Conservation (phyloP, 805 yeast species). For the Metschnikowia picachoensis region DNA sequence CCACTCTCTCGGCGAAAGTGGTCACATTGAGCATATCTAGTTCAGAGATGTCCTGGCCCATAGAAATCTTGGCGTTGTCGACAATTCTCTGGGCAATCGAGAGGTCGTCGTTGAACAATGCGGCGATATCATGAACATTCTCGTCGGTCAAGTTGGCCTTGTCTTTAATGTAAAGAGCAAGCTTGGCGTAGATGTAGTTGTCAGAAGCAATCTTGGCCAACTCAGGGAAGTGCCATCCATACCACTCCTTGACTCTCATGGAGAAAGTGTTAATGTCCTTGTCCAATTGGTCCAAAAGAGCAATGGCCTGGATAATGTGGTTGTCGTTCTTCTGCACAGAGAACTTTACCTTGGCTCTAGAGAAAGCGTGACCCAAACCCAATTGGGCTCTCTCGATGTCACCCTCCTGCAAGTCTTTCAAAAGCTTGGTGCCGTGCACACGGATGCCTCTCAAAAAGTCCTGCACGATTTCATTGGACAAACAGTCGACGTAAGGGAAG, state of each 20-base stretch:
- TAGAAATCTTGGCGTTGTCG: conserved; percentile 93
- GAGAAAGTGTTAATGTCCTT: conserved; percentile 97
- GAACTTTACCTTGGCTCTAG: conserved; percentile 98
- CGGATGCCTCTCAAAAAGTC: conserved; percentile 95
- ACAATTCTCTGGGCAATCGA: conserved; percentile 84
- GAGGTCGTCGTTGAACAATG: conserved; percentile 85
- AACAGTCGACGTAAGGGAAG: conserved; percentile 86
- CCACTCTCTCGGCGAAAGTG: conserved; percentile 91
- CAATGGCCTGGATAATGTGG: conserved; percentile 98
- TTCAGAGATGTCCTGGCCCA: conserved; percentile 98
- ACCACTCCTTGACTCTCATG: conserved; percentile 98
- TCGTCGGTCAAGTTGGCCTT: conserved; percentile 86
- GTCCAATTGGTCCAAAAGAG: conserved; percentile 93
- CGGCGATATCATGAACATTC: conserved; percentile 90
- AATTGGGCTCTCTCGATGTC: conserved; percentile 97
- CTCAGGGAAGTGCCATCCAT: conserved; percentile 99
- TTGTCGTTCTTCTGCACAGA: conserved; percentile 98
- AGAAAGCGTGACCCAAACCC: conserved; percentile 98
- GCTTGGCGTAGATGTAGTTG: conserved; percentile 79
- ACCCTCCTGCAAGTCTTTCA: conserved; percentile 89
- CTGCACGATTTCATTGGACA: conserved; percentile 87
- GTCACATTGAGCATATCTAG: conserved; percentile 89
- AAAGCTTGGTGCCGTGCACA: conserved; percentile 80
- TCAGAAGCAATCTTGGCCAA: conserved; percentile 88
- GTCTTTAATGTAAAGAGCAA: conserved; percentile 80